Base-by-base conservation (phyloP, 2,329 filamentous ascomycete genomes). In the Lithohypha guttulata region DNA sequence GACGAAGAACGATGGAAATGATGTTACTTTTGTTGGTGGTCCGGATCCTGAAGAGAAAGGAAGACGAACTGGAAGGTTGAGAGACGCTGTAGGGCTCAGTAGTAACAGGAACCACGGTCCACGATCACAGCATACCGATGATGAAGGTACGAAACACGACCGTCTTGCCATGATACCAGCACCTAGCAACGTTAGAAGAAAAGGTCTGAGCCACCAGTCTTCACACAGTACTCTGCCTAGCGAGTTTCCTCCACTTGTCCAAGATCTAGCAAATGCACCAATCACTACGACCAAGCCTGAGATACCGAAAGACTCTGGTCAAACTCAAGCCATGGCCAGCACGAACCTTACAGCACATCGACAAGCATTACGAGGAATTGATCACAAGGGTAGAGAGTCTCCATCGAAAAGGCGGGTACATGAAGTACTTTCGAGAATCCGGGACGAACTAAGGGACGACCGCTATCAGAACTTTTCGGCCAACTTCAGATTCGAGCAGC, bases 1-100 rank as follows among this genome's bases (percentile, higher is more conserved):
- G 25, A 61, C 55, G 37, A 58, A 58, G 32, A 49, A 55, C 33
- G 26, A 20, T 15, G 10, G 13, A 21, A 18, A 32, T 9, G 30
- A 41, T 6, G 11, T 29, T 9, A 26, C 20, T 8, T 29, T 27
- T n/a, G 13, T 29, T 7, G 3, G 14, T 20, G n/a, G 15, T 11
- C n/a, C n/a, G 6, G 34, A 37, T 17, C 9, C 17, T 3, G 34
- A 37, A 7, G 26, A 30, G n/a, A 37, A 26, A 37, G 34, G 14
- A 11, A 37, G 21, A 20, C 34, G 34, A n/a, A 13, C 17, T 8
- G 21, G 25, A 11, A 37, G 46, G 11, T 35, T 50, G 11, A 34
- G 46, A 25, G 48, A 43, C 15, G 43, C 48, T 2, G 46, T 46
- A 3, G 32, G 32, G 4, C 26, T 27, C 13, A n/a, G n/a, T 8